These are phyloP conservation scores for Colletotrichum shisoi DNA, from an alignment of 2,329 filamentous ascomycete genomes.

Conservation along the genomic window DNA sequence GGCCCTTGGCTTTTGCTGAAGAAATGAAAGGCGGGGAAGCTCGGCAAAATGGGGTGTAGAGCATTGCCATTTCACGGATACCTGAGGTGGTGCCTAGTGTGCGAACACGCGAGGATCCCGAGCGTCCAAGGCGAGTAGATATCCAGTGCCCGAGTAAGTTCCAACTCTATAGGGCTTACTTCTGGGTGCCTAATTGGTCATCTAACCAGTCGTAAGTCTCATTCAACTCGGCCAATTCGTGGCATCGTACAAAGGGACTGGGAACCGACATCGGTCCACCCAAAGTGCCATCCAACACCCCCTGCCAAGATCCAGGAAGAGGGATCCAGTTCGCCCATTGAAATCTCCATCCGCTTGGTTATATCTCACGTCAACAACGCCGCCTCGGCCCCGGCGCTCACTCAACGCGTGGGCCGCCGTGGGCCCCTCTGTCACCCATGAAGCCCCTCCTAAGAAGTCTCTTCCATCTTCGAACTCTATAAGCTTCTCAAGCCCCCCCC, in stretches of 20 bases:
- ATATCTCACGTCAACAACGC: constrained; percentile 33
- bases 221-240: not conserved
- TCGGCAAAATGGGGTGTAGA: constrained; percentile 9
- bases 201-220: too few species aligned
- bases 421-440: constrained; percentile 10
- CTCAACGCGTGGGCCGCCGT: not conserved
- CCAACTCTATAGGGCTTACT: too few species aligned
- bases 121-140: too few species aligned
- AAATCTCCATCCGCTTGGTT: constrained; percentile 23
- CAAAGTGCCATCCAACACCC: not conserved
- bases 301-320: not conserved
- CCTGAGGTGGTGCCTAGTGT: too few species aligned
- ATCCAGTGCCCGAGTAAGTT: too few species aligned
- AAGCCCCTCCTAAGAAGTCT: constrained; percentile 13
- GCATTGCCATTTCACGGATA: not conserved
- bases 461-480: constrained; percentile 26
- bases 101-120: too few species aligned
- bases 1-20: not conserved
- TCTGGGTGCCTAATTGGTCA: too few species aligned
- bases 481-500: constrained; percentile 10
- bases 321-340: constrained; percentile 20
- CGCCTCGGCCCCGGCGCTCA: constrained; percentile 6
- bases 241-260: constrained; percentile 9
- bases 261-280: constrained; percentile 26
- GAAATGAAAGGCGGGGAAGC: not conserved